phyloP scores from a whole-genome alignment of 1,139 yeast genomes.

The Candida sanyaensis region DNA sequence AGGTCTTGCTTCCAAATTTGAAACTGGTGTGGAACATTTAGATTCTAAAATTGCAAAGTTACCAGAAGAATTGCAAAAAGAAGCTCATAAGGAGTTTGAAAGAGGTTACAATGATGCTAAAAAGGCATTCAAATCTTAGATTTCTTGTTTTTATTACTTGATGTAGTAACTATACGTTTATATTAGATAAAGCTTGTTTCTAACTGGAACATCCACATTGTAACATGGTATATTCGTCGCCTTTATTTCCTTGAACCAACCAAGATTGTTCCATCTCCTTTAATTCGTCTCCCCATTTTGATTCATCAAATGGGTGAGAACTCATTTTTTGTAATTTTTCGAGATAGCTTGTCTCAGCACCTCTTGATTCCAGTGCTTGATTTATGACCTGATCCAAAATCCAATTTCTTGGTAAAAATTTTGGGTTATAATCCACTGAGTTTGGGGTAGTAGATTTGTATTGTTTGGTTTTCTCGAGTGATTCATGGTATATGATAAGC shows the following conservation, averaged over 20 bases:
- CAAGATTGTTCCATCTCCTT: conserved; percentile 59
- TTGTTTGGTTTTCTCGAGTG: conserved; percentile 29
- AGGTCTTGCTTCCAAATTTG: conserved; percentile 2
- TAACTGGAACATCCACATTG: conserved; percentile 70
- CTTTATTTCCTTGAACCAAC: conserved; percentile 48
- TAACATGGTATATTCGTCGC: conserved; percentile 53
- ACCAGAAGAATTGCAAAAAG: conserved; percentile 31
- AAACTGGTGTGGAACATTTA: conserved; percentile 15
- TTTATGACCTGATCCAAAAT: conserved; percentile 80
- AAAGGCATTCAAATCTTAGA: conserved; percentile 1
- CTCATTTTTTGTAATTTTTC: conserved; percentile 63
- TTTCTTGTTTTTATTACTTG: too few relatives aligned
- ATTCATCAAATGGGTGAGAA: conserved; percentile 57
- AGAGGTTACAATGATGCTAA: conserved; percentile 38
- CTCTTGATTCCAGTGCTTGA: conserved; percentile 39
- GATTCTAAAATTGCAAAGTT: conserved; percentile 33
- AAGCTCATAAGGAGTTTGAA: conserved; percentile 37
- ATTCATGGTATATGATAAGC: conserved; percentile 41
- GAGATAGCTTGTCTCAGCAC: conserved; percentile 40
- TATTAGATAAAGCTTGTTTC: not conserved
- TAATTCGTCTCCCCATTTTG: conserved; percentile 64
- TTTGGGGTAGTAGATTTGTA: conserved; percentile 32
- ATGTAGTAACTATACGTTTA: too few relatives aligned
- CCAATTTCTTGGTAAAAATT: conserved; percentile 85
- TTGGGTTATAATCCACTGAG: conserved; percentile 63